Base-by-base conservation (phyloP, 257 asterid genomes). In the Solanum pinnatisectum region DNA sequence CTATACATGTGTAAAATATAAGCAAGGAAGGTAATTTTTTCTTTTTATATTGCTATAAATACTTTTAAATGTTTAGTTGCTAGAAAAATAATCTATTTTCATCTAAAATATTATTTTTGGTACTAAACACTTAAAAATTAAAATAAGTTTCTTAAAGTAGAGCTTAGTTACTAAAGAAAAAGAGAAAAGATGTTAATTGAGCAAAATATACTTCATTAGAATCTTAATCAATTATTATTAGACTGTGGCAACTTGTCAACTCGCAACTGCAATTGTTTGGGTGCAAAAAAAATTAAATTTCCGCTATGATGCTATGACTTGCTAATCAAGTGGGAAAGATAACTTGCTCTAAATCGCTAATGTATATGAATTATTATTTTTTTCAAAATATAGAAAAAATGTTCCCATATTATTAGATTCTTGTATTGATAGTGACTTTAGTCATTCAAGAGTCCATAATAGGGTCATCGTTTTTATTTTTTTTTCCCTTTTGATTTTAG, bases 311-410 rank as follows among this genome's bases (percentile, higher is more conserved):
- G 3, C 0, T 14, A 46, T 46, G 14, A 1, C 4, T 56, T 0
- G 4, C 0, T 18, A 56, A 56, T 0, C 10, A 56, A 0, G 6
- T 0, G 2, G 0, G 0, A 52, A 18, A 52, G 0, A 52, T 6
- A 52, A 1, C 1, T 1, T 52, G 63, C 10, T 6, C 23, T 52
- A 18, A 4, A 52, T 16, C 1, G 63, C 23, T 20, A 52, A 52
- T 6, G 67, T 8, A 56, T n/a, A 13, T 39, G 2, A 40, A n/a
- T n/a, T 39, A n/a, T n/a, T n/a, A n/a, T n/a, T n/a, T n/a, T n/a
- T n/a, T n/a, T n/a, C n/a, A n/a, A n/a, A 14, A 5, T 11, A 74
- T 37, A 3, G 5, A 5, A 37, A 40, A 77, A 12, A 39, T 1
- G 12, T 11, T 77, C 12, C 22, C 27, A 39, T 23, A 23, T 22